Percentiles rank a stretch among this genome's conserved stretches.
Evolutionary conservation across 2,329 filamentous ascomycete species (phyloP).

Genomic region (Exserohilum turcica): DNA sequence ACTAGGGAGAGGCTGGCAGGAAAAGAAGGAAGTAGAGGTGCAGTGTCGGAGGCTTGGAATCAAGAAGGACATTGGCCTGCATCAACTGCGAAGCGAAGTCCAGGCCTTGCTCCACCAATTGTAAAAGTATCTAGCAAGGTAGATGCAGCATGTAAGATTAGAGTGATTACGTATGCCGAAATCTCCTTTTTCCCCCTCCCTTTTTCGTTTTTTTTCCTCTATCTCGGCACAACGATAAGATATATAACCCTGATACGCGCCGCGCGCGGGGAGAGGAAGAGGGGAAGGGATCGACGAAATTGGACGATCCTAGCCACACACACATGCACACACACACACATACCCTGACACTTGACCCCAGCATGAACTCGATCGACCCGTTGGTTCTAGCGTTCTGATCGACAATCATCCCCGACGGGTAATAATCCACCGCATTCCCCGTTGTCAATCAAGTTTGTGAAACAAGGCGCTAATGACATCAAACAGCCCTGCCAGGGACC

Average conservation of each 20-base stretch:
- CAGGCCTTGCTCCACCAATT: conserved; percentile 25
- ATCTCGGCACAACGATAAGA: neutral
- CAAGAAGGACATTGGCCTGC: conserved; percentile 63
- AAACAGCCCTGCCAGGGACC: too few relatives aligned
- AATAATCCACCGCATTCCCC: neutral
- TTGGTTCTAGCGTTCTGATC: neutral
- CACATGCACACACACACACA: too few relatives aligned
- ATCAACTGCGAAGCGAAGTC: conserved; percentile 55
- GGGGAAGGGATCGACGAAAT: too few relatives aligned
- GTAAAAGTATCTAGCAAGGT: conserved; percentile 12
- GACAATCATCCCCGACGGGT: neutral
- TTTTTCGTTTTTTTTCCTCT: neutral
- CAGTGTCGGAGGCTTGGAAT: conserved; percentile 74
- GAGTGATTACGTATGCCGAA: neutral
- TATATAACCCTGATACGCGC: neutral
- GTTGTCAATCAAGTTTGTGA: neutral
- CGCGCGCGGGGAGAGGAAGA: too few relatives aligned
- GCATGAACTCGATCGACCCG: neutral
- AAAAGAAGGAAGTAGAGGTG: conserved; percentile 65
- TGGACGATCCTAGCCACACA: too few relatives aligned
- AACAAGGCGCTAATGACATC: neutral
- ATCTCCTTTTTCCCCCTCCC: too few relatives aligned
- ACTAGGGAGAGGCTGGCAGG: conserved; percentile 61
- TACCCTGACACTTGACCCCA: neutral
- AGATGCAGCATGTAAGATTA: neutral